Evolutionary conservation across 2,329 filamentous ascomycete genomes (phyloP).

Genomic region (Ophiostoma piceae): DNA sequence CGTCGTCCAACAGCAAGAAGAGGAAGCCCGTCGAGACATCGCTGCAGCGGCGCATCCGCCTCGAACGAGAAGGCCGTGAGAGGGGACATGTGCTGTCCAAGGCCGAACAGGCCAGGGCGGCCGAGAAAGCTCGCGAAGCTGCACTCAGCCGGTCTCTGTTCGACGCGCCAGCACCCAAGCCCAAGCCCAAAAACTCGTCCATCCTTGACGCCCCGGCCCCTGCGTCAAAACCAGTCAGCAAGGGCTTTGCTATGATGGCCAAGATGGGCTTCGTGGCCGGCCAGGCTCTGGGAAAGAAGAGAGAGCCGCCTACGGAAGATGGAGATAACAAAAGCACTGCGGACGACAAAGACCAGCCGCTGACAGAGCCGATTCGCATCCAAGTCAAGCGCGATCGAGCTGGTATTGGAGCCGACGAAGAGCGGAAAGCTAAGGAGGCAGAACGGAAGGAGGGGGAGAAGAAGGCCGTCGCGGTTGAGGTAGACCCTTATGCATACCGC

Average conservation of each 20-base stretch:
- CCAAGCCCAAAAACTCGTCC: constrained; percentile 41
- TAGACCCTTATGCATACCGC: constrained; percentile 65
- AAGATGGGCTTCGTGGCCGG: constrained; percentile 86
- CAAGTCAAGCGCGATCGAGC: constrained; percentile 71
- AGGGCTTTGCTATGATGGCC: constrained; percentile 93
- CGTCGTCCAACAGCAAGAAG: constrained; percentile 12
- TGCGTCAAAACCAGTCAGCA: constrained; percentile 46
- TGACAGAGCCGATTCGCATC: constrained; percentile 68
- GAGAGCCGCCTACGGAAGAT: constrained; percentile 24
- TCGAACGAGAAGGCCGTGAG: constrained; percentile 60
- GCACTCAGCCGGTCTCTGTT: constrained; percentile 72
- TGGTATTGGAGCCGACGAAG: constrained; percentile 81
- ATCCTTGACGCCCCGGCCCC: constrained; percentile 44
- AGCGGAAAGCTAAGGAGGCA: constrained; percentile 53
- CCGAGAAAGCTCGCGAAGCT: constrained; percentile 64
- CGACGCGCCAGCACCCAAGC: constrained; percentile 33
- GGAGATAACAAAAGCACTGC: neutral
- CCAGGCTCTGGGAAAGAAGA: constrained; percentile 58
- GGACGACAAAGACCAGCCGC: constrained; percentile 5
- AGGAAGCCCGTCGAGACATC: constrained; percentile 41
- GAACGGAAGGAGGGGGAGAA: constrained; percentile 51
- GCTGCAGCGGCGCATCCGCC: constrained; percentile 49
- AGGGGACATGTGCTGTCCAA: constrained; percentile 71
- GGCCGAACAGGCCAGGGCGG: constrained; percentile 71
- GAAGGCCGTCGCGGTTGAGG: constrained; percentile 43